Conservation (phyloP, 108 stramenopile genomes). For the Nannochloropsis salina region DNA sequence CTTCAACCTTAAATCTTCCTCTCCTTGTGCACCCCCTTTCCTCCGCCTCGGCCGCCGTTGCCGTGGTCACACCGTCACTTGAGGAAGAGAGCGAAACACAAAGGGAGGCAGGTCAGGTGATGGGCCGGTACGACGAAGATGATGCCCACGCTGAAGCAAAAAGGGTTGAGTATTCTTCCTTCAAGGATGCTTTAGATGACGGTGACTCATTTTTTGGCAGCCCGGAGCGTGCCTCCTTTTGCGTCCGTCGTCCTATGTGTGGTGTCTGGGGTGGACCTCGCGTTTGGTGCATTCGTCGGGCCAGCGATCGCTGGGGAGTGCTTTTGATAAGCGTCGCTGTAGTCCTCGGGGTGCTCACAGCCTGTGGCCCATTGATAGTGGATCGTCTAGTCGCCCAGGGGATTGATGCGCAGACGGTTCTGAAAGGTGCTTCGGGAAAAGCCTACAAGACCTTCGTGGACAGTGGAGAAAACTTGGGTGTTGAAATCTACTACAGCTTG, state of each 20-base stretch:
- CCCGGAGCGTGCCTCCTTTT: neutral
- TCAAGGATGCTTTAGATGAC: neutral
- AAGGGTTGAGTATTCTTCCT: neutral
- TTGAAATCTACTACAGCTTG: neutral
- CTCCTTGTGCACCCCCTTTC: neutral
- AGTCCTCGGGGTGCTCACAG: neutral
- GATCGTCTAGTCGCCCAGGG: neutral
- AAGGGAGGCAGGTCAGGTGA: neutral
- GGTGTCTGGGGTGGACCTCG: neutral
- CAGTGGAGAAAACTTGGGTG: neutral
- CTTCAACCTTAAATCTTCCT: neutral
- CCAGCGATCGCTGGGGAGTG: neutral
- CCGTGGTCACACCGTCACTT: neutral
- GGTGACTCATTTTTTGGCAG: neutral
- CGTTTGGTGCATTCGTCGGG: neutral
- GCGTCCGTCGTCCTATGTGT: neutral
- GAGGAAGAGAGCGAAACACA: neutral
- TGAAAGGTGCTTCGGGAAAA: neutral
- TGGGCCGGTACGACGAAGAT: neutral
- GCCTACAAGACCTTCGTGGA: conserved; percentile 11
- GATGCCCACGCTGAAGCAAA: neutral
- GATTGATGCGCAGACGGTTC: conserved; percentile 13
- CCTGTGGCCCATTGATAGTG: neutral
- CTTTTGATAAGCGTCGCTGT: neutral
- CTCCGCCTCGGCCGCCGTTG: neutral